A percentile compares a stretch with the other conserved stretches of the same genome.
Evolutionary conservation across 352 stramenopile species (phyloP).

Genomic region (Globisporangium heterothallicum): DNA sequence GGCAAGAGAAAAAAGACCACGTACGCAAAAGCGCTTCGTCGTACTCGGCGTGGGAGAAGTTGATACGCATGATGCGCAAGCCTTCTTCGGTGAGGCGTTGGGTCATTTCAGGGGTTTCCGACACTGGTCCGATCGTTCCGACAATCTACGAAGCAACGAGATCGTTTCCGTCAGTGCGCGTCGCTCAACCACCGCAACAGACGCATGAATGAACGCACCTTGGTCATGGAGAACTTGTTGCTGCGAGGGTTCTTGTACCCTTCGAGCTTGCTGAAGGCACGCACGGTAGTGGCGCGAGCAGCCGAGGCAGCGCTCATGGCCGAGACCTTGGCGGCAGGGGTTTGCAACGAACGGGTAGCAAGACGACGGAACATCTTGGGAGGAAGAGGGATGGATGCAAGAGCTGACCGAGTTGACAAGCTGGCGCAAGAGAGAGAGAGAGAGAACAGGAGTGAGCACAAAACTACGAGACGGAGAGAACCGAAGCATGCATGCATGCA

Average conservation of each 20-base stretch:
- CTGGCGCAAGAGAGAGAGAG: background rate
- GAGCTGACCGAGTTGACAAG: background rate
- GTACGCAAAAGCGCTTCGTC: constrained; percentile 68
- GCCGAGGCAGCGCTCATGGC: no score
- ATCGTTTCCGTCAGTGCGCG: background rate
- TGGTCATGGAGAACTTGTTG: constrained; percentile 87
- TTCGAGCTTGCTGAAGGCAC: constrained; percentile 20
- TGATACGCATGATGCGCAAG: constrained; percentile 91
- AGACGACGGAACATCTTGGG: constrained; percentile 14
- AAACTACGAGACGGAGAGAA: background rate
- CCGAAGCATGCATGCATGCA: background rate
- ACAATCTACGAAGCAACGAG: constrained; percentile 64
- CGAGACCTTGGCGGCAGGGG: background rate
- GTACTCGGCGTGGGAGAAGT: constrained; percentile 94
- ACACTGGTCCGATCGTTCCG: constrained; percentile 89
- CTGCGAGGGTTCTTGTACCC: constrained; percentile 76
- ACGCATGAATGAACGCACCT: constrained; percentile 19
- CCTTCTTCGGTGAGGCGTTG: constrained; percentile 85
- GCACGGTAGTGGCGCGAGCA: background rate
- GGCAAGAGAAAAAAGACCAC: constrained; percentile 3
- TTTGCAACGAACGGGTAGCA: constrained; percentile 10
- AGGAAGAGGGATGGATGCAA: background rate
- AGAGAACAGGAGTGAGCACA: no score
- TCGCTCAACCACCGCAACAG: background rate
- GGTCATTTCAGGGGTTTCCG: constrained; percentile 63